Conservation (phyloP, 2,329 filamentous ascomycete genomes). For the Venturia asperata region DNA sequence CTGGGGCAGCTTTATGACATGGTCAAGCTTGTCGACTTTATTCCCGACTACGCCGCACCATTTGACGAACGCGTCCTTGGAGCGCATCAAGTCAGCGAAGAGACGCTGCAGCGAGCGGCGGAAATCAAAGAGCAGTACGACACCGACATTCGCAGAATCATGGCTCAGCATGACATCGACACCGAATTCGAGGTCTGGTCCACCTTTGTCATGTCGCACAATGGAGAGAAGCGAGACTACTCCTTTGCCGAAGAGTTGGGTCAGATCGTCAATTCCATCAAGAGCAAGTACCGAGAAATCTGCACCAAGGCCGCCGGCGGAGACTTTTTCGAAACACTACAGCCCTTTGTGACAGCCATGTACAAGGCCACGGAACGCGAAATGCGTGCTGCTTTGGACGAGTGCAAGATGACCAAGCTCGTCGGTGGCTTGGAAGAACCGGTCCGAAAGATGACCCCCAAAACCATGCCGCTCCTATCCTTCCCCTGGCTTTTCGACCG, state of each 20-base stretch:
- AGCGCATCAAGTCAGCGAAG: conserved; percentile 50
- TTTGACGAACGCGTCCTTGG: conserved; percentile 72
- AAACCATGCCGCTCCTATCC: conserved; percentile 71
- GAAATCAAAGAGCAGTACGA: conserved; percentile 74
- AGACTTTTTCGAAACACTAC: conserved; percentile 41
- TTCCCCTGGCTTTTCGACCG: conserved; percentile 88
- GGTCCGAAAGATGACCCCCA: conserved; percentile 35
- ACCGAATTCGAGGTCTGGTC: conserved; percentile 93
- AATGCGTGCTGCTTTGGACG: conserved; percentile 51
- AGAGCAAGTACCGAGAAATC: conserved; percentile 58
- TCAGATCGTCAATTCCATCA: conserved; percentile 57
- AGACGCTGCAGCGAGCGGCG: conserved; percentile 51
- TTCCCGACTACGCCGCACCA: conserved; percentile 59
- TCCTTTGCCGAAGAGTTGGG: conserved; percentile 82
- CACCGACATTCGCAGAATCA: conserved; percentile 64
- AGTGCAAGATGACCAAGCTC: conserved; percentile 36
- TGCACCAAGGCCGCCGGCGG: conserved; percentile 55
- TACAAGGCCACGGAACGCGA: conserved; percentile 75
- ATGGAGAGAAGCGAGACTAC: conserved; percentile 67
- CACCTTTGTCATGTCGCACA: conserved; percentile 71
- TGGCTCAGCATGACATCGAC: conserved; percentile 73
- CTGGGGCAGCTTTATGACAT: conserved; percentile 79
- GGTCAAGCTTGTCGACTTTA: conserved; percentile 61
- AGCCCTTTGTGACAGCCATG: conserved; percentile 75
- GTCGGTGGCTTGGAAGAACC: conserved; percentile 34